phyloP scores from a whole-genome alignment of 495 filamentous ascomycete genomes.

The Pyronema omphalodes region DNA sequence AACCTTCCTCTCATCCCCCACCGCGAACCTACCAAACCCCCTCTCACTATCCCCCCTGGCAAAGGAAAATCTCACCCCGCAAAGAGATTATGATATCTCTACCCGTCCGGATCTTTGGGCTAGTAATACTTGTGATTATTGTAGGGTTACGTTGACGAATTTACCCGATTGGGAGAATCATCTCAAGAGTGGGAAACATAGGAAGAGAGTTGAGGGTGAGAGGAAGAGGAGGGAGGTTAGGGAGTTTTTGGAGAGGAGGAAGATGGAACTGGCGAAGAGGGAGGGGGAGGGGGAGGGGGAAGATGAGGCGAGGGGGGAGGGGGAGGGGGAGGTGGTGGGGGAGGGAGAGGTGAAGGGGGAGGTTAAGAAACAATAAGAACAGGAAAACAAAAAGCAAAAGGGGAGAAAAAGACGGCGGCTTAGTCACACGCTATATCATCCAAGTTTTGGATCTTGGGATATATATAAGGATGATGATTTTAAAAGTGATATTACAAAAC shows the following conservation, averaged over 20 bases:
- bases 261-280: slow-evolving; percentile 11
- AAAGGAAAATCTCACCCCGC: slow-evolving; percentile 35
- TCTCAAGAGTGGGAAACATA: slow-evolving; percentile 47
- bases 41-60: slow-evolving; percentile 41
- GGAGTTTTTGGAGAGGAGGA: slow-evolving; percentile 14
- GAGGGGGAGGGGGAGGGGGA: slow-evolving; percentile 1
- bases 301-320: too few relatives aligned
- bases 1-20: slow-evolving; percentile 37
- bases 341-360: too few relatives aligned
- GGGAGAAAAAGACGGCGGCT: too few relatives aligned
- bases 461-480: background rate
- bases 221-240: slow-evolving; percentile 13
- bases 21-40: slow-evolving; percentile 43
- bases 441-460: too few relatives aligned
- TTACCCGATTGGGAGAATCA: slow-evolving; percentile 63
- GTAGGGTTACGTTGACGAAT: slow-evolving; percentile 45
- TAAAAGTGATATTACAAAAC: too few relatives aligned
- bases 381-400: too few relatives aligned
- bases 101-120: slow-evolving; percentile 32
- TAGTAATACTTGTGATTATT: slow-evolving; percentile 47
- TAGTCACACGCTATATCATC: too few relatives aligned
- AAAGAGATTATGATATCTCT: slow-evolving; percentile 31
- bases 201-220: slow-evolving; percentile 24
- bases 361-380: too few relatives aligned
- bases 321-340: background rate